A percentile compares a stretch with the other conserved stretches of the same genome.
Evolutionary conservation across 441 rosid species (phyloP).

Genomic region (Aquilaria agallochum): DNA sequence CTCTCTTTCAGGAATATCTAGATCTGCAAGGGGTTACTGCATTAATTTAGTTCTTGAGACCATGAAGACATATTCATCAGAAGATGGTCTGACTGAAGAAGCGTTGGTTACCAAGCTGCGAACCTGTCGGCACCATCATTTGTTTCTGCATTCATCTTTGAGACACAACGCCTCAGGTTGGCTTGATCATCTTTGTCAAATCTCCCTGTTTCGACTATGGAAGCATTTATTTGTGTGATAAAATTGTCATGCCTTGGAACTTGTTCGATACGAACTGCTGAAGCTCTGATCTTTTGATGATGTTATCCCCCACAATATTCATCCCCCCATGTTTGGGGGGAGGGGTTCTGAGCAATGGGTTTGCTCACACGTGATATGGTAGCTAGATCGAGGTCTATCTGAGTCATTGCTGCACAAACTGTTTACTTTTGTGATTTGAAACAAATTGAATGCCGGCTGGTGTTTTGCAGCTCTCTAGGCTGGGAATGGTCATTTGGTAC

Average conservation of each 20-base stretch:
- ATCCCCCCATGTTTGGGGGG: no score
- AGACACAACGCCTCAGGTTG: conserved; percentile 82
- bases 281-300: no score
- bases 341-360: no score
- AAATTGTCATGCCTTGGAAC: not conserved
- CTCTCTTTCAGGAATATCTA: conserved; percentile 64
- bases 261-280: no score
- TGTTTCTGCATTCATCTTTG: conserved; percentile 84
- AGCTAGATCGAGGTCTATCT: no score
- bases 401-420: no score
- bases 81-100: conserved; percentile 97
- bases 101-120: conserved; percentile 94
- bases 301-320: no score
- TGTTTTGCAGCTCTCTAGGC: no score
- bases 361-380: no score
- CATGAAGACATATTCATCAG: conserved; percentile 89
- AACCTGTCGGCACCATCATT: conserved; percentile 79
- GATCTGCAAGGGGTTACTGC: conserved; percentile 93
- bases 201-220: not conserved
- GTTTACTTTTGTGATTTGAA: no score
- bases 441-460: no score
- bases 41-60: conserved; percentile 81
- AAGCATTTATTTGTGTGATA: not conserved
- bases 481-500: no score
- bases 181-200: conserved; percentile 6